Conservation (phyloP, 352 stramenopile species). For the Phytophthora melonis region DNA sequence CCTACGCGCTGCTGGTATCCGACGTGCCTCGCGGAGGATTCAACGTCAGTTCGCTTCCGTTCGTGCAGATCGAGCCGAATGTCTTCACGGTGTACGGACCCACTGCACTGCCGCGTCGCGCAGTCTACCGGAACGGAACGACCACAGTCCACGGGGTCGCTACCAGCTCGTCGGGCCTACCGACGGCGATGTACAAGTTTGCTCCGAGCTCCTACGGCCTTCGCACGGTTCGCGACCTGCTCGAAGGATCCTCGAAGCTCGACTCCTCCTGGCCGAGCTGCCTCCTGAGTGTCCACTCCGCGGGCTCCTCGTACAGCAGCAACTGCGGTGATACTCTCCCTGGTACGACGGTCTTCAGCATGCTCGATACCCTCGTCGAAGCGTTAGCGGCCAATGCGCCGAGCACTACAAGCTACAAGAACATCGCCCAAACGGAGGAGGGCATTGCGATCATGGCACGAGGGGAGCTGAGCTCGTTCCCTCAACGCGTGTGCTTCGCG, state of each 20-base stretch:
- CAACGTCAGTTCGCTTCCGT: conserved; percentile 51
- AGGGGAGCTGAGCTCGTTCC: conserved; percentile 53
- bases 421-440: conserved; percentile 50
- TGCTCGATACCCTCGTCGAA: conserved; percentile 55
- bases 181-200: conserved; percentile 52
- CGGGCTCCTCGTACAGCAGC: conserved; percentile 36
- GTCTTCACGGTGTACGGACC: conserved; percentile 60
- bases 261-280: conserved; percentile 24
- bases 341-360: conserved; percentile 42
- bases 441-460: conserved; percentile 48
- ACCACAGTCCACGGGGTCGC: conserved; percentile 10
- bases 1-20: conserved; percentile 56
- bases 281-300: conserved; percentile 36
- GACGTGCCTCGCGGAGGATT: conserved; percentile 50
- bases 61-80: conserved; percentile 58
- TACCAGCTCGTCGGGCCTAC: conserved; percentile 18
- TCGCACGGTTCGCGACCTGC: conserved; percentile 44
- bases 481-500: conserved; percentile 59
- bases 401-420: conserved; percentile 66
- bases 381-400: conserved; percentile 47
- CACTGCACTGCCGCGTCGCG: conserved; percentile 37
- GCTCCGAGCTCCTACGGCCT: conserved; percentile 57
- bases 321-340: conserved; percentile 38
- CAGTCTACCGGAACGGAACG: conserved; percentile 39
- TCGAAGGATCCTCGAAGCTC: conserved; percentile 27